These are phyloP conservation scores for Teunomyces pallodes DNA, from an alignment of 805 yeast species.

Conservation along the genomic window DNA sequence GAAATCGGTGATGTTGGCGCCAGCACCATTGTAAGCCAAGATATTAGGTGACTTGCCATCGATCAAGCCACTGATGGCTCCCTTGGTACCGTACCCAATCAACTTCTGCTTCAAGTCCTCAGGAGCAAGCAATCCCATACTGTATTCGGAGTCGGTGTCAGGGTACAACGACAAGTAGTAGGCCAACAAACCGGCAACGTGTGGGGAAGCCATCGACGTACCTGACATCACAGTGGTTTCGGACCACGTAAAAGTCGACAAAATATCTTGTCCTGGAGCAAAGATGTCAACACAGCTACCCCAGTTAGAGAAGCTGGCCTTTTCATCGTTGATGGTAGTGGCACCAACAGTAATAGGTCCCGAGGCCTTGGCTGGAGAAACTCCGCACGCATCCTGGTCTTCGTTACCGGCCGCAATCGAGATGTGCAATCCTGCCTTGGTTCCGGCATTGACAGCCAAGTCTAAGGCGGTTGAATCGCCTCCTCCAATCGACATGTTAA, in stretches of 20 bases:
- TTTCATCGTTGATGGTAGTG: slow-evolving; percentile 78
- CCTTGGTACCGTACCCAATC: slow-evolving; percentile 64
- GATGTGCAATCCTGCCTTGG: slow-evolving; percentile 81
- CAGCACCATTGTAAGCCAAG: slow-evolving; percentile 80
- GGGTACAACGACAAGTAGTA: slow-evolving; percentile 89
- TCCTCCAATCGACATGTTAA: slow-evolving; percentile 94
- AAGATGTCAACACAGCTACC: slow-evolving; percentile 95
- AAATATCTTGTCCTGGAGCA: slow-evolving; percentile 91
- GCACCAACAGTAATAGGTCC: slow-evolving; percentile 94
- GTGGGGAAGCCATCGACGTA: slow-evolving; percentile 98
- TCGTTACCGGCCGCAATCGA: slow-evolving; percentile 98
- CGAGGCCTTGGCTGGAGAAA: slow-evolving; percentile 87
- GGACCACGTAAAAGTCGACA: slow-evolving; percentile 81
- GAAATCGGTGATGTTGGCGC: slow-evolving; percentile 64
- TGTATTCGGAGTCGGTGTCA: slow-evolving; percentile 61
- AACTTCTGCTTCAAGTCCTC: slow-evolving; percentile 73
- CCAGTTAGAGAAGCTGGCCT: slow-evolving; percentile 94
- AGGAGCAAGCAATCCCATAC: slow-evolving; percentile 60
- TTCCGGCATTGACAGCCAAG: slow-evolving; percentile 86
- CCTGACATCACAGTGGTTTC: slow-evolving; percentile 84
- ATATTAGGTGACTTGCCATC: slow-evolving; percentile 68
- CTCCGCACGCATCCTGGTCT: slow-evolving; percentile 87
- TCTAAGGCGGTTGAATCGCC: slow-evolving; percentile 87
- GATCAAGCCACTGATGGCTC: slow-evolving; percentile 59
- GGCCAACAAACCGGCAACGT: slow-evolving; percentile 86